Evolutionary conservation across 768 basidiomycete genomes (phyloP), one percentile per base, ranked within the genome.

Genomic region (Lactarius sp.): DNA sequence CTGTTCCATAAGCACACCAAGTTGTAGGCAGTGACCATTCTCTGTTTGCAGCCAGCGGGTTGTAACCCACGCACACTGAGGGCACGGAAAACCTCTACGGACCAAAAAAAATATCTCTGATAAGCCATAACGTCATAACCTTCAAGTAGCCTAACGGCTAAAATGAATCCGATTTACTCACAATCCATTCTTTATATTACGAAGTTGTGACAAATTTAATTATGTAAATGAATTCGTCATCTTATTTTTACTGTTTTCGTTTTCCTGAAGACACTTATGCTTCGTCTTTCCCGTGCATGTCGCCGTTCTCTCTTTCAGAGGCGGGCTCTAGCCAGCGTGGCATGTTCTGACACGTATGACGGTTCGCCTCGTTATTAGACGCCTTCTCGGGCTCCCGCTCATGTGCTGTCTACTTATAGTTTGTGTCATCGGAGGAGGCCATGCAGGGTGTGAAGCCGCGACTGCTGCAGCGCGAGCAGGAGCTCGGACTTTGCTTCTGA

Each of bases 361-460:
- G 64, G 64, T 65, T 20, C n/a, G 59, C 34, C 34, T 46, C 7
- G 14, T 27, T 37, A 6, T 27, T 10, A 9, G 22, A 12, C 50
- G 4, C 39, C 22, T 13, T 37, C 33, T 46, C 33, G 27, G 20
- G 4, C 42, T 33, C 22, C 16, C 7, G 14, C 59, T 65, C 37
- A 64, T 22, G 50, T 46, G 51, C 59, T 22, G 50, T 41, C 44
- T 37, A 16, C 50, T 16, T 51, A 33, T 56, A 83, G 91, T 94
- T 0, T 92, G 92, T 69, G 80, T 96, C 36, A 91, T 96, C 68
- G 94, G 94, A 33, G 94, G 89, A 4, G 94, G 94, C 4, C 94
- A 96, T 77, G 94, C 94, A 36, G 94, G 94, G 1, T 93, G 91
- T 69, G 94, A 96, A 72, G 94, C 94, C 1, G 93, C 94, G 0